Base-by-base conservation (phyloP, 225 moss, liverwort and hornwort species). In the Lunularia cruciata region DNA sequence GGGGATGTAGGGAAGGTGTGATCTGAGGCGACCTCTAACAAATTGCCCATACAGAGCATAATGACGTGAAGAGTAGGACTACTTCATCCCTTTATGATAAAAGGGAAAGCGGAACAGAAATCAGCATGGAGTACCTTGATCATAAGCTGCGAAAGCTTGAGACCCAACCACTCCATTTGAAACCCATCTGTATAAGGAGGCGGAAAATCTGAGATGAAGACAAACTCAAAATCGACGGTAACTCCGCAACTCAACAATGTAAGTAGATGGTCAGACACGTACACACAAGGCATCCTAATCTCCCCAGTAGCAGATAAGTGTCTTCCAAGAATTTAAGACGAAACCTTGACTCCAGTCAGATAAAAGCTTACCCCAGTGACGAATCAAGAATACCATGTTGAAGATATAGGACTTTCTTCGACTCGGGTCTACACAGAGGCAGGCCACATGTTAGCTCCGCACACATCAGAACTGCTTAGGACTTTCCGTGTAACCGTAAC, bases 101-200 rank as follows among this genome's bases (percentile, higher is more conserved):
- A 51, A 20, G 25, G 8, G 25, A 51, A 51, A 3, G 20, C 16
- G 12, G 8, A 2, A 51, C 20, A 5, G 25, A 20, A 7, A 51
- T 19, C 51, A 4, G 51, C 25, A 6, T 20, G 51, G n/a, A 19
- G 33, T 81, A 98, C 95, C 92, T 92, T 96, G 90, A 69, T 96
- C 92, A 79, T 81, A 92, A 71, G 90, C 90, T 45, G 95, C 89
- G 60, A 96, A 96, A 31, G 95, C 92, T 79, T 92, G 92, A 27
- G 95, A 96, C 58, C 95, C 92, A 73, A 96, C 95, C 23, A 96
- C 95, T 74, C 92, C 95, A 83, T 84, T 89, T 6, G 90, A 92
- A 22, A 96, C 96, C 96, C 92, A 92, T 15, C 95, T 95, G 85
- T 65, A 46, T 51, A 43, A 47, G 36, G 18, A 42, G 36, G 25